Conservation (phyloP, 441 rosid genomes). For the Erysimum cheiri region DNA sequence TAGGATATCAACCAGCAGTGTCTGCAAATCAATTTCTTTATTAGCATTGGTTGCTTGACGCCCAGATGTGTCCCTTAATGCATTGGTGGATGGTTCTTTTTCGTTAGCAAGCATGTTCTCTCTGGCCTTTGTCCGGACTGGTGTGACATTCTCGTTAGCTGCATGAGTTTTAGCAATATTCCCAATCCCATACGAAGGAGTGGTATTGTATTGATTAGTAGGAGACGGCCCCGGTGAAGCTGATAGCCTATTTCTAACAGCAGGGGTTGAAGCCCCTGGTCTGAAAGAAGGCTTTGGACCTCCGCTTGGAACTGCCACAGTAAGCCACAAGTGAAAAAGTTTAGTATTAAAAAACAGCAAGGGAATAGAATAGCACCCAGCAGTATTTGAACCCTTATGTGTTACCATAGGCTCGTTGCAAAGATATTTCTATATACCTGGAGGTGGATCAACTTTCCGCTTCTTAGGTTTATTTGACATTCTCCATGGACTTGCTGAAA, state of each 20-base stretch:
- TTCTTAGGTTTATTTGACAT: conserved; percentile 63
- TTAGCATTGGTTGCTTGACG: conserved; percentile 53
- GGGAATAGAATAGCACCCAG: conserved; percentile 21
- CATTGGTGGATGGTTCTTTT: conserved; percentile 58
- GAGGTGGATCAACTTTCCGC: conserved; percentile 81
- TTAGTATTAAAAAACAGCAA: conserved; percentile 8
- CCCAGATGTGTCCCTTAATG: conserved; percentile 53
- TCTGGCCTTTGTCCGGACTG: conserved; percentile 53
- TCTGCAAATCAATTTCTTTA: conserved; percentile 69
- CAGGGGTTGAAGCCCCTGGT: conserved; percentile 54
- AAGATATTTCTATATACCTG: conserved; percentile 52
- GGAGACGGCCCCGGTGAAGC: conserved; percentile 83
- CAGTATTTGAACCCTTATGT: conserved; percentile 28
- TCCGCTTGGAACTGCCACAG: conserved; percentile 54
- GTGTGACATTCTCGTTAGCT: conserved; percentile 51
- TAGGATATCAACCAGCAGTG: conserved; percentile 63
- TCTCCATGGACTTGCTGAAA: conserved; percentile 82
- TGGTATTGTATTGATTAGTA: conserved; percentile 60
- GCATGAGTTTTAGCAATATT: conserved; percentile 52
- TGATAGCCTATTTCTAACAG: conserved; percentile 61
- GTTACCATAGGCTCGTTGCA: conserved; percentile 33
- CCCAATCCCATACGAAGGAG: conserved; percentile 62
- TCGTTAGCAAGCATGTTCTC: conserved; percentile 56
- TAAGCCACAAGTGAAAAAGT: not conserved
- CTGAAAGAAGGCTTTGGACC: conserved; percentile 63